Conservation (phyloP, 2,329 filamentous ascomycete genomes). For the Aureobasidium zeae region DNA sequence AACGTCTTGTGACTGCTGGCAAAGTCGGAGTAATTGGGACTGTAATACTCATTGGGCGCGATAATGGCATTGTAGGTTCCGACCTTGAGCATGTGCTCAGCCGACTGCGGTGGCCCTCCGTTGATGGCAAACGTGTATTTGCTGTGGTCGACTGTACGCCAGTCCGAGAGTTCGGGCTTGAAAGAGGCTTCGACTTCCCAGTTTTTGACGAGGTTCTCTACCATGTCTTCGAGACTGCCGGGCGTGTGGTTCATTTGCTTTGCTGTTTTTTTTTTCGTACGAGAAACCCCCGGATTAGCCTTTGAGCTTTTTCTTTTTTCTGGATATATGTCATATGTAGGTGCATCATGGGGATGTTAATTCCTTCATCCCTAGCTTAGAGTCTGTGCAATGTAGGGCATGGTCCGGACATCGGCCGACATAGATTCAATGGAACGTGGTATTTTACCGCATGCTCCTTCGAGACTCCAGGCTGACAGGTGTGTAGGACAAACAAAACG, state of each 20-base stretch:
- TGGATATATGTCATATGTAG: too few relatives aligned
- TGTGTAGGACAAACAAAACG: too few relatives aligned
- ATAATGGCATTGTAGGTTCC: conserved; percentile 64
- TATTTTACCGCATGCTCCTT: too few relatives aligned
- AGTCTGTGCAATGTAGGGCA: too few relatives aligned
- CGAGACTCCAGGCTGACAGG: conserved; percentile 1
- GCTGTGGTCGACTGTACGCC: conserved; percentile 53
- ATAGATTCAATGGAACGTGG: too few relatives aligned
- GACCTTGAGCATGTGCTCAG: conserved; percentile 56
- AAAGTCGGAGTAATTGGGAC: conserved; percentile 52
- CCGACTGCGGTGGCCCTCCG: conserved; percentile 47
- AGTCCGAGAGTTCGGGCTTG: conserved; percentile 52
- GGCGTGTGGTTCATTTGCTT: conserved; percentile 48
- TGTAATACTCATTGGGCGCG: conserved; percentile 54
- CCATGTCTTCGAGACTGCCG: conserved; percentile 49
- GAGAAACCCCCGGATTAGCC: too few relatives aligned
- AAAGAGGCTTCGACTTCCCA: conserved; percentile 65
- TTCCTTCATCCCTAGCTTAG: too few relatives aligned
- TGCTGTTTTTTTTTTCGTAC: too few relatives aligned
- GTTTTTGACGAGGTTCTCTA: conserved; percentile 63
- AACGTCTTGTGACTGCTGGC: conserved; percentile 59
- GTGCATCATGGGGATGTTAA: too few relatives aligned
- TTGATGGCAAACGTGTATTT: conserved; percentile 58
- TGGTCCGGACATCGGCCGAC: too few relatives aligned
- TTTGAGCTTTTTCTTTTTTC: too few relatives aligned